Base-by-base conservation (phyloP, 805 yeast species). In the Spathaspora boniae region DNA sequence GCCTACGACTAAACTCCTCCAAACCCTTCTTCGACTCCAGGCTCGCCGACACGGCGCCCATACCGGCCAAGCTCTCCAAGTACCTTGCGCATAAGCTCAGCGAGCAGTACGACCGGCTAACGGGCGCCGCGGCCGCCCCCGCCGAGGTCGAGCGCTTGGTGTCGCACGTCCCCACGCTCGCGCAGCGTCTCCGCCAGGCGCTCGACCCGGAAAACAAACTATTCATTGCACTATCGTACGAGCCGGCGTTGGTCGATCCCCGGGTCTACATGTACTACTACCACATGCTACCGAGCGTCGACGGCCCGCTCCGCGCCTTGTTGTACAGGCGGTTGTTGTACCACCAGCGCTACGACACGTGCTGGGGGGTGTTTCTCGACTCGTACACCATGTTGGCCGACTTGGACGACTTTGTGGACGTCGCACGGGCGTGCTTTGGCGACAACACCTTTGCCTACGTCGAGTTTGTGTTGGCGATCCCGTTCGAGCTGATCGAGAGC, bases 371-470 rank as follows among this genome's bases (percentile, higher is more conserved):
- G 9, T 45, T 54, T 23, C 26, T 60, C 2, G 50, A 47, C 19
- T 53, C 54, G 9, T 45, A 53, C 8, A 46, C 56, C 15, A 50
- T 62, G 12, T 47, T 67, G 12, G 50, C 50, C 14, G 72, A 65
- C 33, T 44, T 65, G 16, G 71, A 66, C 37, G 70, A 64, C 11
- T 45, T 57, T 25, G 44, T 63, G 20, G 68, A 60, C 11, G 37
- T 51, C 16, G 45, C 61, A 7, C 40, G 48, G n/a, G 29, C 37
- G 3, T 42, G 45, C 11, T 39, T 61, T 14, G 33, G 35, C 24
- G 48, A 54, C 32, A 9, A 42, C n/a, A 35, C 34, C 4, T 44
- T 63, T 27, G 65, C 67, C 1, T 29, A 57, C 1, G 49, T 54
- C 43, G 47, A 48, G 26, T 49, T 60, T 2, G 36, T 65, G 3